Base-by-base conservation (phyloP, 345 rosid species). In the Trapa bicornis region DNA sequence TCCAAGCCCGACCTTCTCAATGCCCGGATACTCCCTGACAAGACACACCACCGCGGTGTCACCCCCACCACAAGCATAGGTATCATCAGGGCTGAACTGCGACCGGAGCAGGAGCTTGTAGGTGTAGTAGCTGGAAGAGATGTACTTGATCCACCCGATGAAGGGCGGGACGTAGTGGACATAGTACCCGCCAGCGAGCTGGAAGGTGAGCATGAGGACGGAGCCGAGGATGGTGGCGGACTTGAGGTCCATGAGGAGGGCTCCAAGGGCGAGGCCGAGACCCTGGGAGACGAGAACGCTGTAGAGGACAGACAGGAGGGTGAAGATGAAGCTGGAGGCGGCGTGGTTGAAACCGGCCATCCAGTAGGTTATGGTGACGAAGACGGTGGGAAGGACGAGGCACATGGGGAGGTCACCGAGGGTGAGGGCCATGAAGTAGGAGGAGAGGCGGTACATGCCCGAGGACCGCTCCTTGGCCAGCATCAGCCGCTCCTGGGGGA, bases 401-500 rank as follows among this genome's bases (percentile, higher is more conserved):
- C 85, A 92, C 89, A 86, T 78, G 7, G 95, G 97, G 4, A 93
- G 87, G 71, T 91, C 96, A 11, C 84, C 76, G 1, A 74, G 65
- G 3, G 74, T 72, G 22, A 83, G 79, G 1, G 99, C 81, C 78
- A 91, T 70, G 85, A 93, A 89, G 73, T 87, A 91, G 14, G 99
- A 80, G 0, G 97, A 91, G 29, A 91, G 88, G 22, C 86, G 76
- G 71, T 93, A 93, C 85, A 81, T 87, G 8, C 97, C 92, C 0
- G 98, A 82, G 22, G 97, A 88, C 16, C 95, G 76, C 68, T 93
- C 98, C 71, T 88, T 91, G 67, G 68, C 84, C 4, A 94, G 96
- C 99, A 94, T 88, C 43, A 65, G 57, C 0, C 99, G 75, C 68
- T 94, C 96, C 65, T 79, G 80, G 1, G 99, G 99, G 75, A 91